phyloP scores from a whole-genome alignment of 495 filamentous ascomycete genomes.

The Niebla homalea region DNA sequence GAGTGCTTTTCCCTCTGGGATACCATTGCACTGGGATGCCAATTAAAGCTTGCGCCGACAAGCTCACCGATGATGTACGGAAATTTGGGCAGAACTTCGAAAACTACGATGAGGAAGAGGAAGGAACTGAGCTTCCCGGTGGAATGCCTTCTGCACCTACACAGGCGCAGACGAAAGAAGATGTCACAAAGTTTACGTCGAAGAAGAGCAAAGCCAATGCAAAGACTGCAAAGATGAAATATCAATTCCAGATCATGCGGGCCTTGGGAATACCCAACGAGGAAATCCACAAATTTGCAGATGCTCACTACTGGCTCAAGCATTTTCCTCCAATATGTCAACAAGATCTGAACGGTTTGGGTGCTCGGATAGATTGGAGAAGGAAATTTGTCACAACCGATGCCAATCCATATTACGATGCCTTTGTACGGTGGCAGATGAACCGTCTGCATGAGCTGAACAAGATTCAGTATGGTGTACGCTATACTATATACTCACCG shows the following conservation, averaged over 20 bases:
- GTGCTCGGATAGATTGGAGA: conserved; percentile 83
- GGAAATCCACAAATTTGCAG: conserved; percentile 85
- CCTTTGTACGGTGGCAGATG: conserved; percentile 97
- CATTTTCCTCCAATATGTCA: conserved; percentile 77
- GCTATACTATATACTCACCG: conserved; percentile 90
- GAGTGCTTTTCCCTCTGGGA: conserved; percentile 74
- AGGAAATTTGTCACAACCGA: conserved; percentile 88
- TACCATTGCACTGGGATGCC: conserved; percentile 98
- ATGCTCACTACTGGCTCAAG: conserved; percentile 75
- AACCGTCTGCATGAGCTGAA: conserved; percentile 74
- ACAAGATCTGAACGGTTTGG: conserved; percentile 69
- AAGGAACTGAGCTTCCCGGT: conserved; percentile 22
- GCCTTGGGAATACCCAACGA: conserved; percentile 68
- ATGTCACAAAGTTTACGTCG: conserved; percentile 79
- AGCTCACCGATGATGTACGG: conserved; percentile 75
- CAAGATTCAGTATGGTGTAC: conserved; percentile 89
- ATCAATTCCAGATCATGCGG: conserved; percentile 83
- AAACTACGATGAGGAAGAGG: conserved; percentile 48
- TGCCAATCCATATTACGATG: conserved; percentile 92
- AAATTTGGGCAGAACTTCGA: conserved; percentile 84
- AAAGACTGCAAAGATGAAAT: conserved; percentile 81
- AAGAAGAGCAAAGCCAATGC: conserved; percentile 91
- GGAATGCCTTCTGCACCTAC: conserved; percentile 36
- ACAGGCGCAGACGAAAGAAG: conserved; percentile 48
- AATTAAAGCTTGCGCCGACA: conserved; percentile 95